Conservation (phyloP, 495 filamentous ascomycete genomes). For the Melanomma pulvis-pyrius region DNA sequence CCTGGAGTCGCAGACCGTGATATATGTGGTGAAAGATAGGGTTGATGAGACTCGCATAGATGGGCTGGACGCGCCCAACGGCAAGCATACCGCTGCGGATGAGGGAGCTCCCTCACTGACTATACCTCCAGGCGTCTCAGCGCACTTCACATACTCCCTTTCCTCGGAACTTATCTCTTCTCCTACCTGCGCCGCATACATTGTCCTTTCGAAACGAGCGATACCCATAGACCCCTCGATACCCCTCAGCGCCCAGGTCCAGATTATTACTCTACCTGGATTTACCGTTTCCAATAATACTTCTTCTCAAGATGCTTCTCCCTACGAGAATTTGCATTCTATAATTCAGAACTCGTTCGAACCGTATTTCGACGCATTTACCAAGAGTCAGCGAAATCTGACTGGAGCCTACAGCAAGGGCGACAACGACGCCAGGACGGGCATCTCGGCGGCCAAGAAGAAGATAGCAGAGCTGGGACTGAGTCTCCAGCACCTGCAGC, state of each 20-base stretch:
- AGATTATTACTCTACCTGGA: constrained; percentile 88
- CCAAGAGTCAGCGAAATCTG: constrained; percentile 74
- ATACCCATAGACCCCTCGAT: constrained; percentile 78
- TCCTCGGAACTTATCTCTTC: constrained; percentile 79
- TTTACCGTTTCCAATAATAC: constrained; percentile 64
- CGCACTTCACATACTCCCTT: constrained; percentile 72
- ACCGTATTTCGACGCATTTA: constrained; percentile 94
- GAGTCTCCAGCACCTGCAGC: constrained; percentile 85
- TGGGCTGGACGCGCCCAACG: constrained; percentile 56
- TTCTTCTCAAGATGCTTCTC: constrained; percentile 74
- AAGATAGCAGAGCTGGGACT: constrained; percentile 91
- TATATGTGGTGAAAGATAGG: constrained; percentile 89
- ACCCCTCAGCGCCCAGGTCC: constrained; percentile 81
- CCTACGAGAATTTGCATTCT: constrained; percentile 86
- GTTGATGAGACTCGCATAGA: constrained; percentile 41
- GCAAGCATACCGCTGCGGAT: constrained; percentile 39
- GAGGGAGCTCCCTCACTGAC: constrained; percentile 21
- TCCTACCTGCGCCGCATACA: constrained; percentile 75
- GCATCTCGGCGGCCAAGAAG: constrained; percentile 95
- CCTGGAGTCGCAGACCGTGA: constrained; percentile 77
- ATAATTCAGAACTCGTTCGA: constrained; percentile 83
- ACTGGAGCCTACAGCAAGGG: constrained; percentile 66
- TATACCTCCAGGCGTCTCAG: constrained; percentile 40
- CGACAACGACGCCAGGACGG: constrained; percentile 87
- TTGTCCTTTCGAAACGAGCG: constrained; percentile 87